phyloP scores from a whole-genome alignment of 2,329 filamentous ascomycete genomes.

The Penicillium thymicola region DNA sequence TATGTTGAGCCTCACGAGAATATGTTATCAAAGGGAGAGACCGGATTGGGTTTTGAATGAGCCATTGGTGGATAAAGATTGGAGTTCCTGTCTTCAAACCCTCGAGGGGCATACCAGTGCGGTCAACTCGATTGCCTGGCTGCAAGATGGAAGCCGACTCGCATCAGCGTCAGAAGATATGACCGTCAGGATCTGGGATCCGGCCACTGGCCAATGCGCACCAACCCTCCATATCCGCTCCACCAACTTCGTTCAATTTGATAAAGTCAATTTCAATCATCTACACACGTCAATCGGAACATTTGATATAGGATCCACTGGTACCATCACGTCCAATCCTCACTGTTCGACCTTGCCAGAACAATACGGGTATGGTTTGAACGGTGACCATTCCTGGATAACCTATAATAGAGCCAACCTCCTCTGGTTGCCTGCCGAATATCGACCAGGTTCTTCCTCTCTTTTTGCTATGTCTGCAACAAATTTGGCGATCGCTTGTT shows the following conservation, averaged over 20 bases:
- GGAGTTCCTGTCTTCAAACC: slow-evolving; percentile 18
- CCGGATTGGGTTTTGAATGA: slow-evolving; percentile 7
- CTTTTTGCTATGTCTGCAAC: neutral
- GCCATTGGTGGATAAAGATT: slow-evolving; percentile 3
- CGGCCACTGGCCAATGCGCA: no score
- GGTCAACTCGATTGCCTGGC: neutral
- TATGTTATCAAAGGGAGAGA: neutral
- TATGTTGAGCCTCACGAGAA: neutral
- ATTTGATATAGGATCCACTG: no score
- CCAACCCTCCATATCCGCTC: no score
- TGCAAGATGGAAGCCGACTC: neutral
- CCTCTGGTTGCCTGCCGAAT: slow-evolving; percentile 1
- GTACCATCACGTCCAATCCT: no score
- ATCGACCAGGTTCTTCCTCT: neutral
- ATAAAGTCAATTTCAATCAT: no score
- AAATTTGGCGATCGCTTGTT: slow-evolving; percentile 1
- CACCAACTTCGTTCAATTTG: no score
- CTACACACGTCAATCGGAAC: no score
- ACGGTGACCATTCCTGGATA: slow-evolving; percentile 1
- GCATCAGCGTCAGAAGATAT: neutral
- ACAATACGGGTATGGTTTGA: slow-evolving; percentile 11
- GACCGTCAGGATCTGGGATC: no score
- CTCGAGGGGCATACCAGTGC: neutral
- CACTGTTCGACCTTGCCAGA: no score
- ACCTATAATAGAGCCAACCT: slow-evolving; percentile 1